Evolutionary conservation across 2,329 filamentous ascomycete species (phyloP).

Genomic region (Cladosporium sp.): DNA sequence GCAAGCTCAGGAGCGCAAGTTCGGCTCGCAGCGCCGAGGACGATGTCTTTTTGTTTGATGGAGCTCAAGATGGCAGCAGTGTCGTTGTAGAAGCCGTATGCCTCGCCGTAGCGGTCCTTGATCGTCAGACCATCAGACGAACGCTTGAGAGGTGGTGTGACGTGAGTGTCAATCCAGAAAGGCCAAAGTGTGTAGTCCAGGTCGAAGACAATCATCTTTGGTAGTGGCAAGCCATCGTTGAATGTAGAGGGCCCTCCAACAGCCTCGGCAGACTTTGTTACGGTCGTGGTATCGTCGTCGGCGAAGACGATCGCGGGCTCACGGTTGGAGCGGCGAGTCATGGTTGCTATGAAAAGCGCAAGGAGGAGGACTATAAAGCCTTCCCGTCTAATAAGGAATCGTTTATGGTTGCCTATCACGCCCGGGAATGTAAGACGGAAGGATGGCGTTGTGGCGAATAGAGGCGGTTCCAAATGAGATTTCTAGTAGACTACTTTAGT

Average conservation of each 20-base stretch:
- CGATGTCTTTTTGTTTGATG: constrained; percentile 52
- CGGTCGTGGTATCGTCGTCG: constrained; percentile 26
- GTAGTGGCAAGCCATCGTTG: constrained; percentile 66
- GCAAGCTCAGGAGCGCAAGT: constrained; percentile 77
- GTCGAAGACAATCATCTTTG: constrained; percentile 84
- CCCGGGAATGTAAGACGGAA: not conserved
- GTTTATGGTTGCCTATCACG: not conserved
- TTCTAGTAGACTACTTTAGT: too few species aligned
- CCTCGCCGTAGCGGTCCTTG: constrained; percentile 48
- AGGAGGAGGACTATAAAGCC: not conserved
- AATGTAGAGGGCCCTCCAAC: constrained; percentile 51
- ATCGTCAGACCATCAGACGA: constrained; percentile 42
- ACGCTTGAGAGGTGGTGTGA: constrained; percentile 65
- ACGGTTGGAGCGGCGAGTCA: constrained; percentile 7
- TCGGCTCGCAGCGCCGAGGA: constrained; percentile 72
- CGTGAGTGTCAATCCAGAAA: constrained; percentile 96
- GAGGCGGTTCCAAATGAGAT: not conserved
- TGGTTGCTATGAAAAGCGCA: not conserved
- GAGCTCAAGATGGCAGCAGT: constrained; percentile 50
- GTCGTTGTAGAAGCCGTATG: constrained; percentile 45
- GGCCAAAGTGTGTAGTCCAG: constrained; percentile 99
- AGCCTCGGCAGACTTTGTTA: constrained; percentile 33
- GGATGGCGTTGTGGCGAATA: not conserved
- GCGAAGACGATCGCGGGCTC: constrained; percentile 3
- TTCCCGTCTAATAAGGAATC: not conserved